Conservation (phyloP, 208 protist species). For the Plasmodiophora brassicae region DNA sequence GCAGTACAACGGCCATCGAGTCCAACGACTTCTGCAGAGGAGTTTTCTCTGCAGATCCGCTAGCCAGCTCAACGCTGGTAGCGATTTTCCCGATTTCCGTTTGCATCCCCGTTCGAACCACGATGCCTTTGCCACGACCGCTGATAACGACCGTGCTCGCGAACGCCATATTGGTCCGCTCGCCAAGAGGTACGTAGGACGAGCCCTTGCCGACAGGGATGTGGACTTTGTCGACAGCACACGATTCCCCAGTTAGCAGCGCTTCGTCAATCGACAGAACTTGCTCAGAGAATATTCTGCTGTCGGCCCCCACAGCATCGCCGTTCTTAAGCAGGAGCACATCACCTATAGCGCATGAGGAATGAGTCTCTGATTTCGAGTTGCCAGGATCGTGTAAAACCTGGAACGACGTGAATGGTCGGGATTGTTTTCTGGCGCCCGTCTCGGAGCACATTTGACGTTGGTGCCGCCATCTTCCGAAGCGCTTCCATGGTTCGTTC, state of each 20-base stretch:
- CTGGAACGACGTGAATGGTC: background rate
- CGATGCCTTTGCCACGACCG: conserved; percentile 26
- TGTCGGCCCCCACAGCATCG: conserved; percentile 38
- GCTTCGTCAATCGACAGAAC: conserved; percentile 25
- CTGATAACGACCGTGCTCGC: conserved; percentile 28
- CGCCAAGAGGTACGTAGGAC: background rate
- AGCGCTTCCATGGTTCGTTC: background rate
- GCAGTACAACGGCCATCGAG: background rate
- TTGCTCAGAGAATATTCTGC: conserved; percentile 6
- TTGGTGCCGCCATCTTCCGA: background rate
- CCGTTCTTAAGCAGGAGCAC: conserved; percentile 33
- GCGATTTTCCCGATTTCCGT: conserved; percentile 28
- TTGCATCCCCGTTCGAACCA: conserved; percentile 35
- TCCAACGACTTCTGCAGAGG: conserved; percentile 37
- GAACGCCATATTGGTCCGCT: conserved; percentile 23
- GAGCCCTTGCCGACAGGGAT: background rate
- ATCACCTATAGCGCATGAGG: conserved; percentile 1
- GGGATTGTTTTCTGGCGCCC: background rate
- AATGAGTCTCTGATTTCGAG: background rate
- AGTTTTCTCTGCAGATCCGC: background rate
- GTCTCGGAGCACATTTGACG: background rate
- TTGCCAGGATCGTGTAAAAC: background rate
- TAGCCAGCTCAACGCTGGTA: background rate
- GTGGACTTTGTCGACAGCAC: background rate
- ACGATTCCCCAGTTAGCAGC: conserved; percentile 37